Percentiles rank a stretch among this genome's conserved stretches.
Conservation (phyloP, 768 basidiomycete species). For the Suillus hirtellus region DNA sequence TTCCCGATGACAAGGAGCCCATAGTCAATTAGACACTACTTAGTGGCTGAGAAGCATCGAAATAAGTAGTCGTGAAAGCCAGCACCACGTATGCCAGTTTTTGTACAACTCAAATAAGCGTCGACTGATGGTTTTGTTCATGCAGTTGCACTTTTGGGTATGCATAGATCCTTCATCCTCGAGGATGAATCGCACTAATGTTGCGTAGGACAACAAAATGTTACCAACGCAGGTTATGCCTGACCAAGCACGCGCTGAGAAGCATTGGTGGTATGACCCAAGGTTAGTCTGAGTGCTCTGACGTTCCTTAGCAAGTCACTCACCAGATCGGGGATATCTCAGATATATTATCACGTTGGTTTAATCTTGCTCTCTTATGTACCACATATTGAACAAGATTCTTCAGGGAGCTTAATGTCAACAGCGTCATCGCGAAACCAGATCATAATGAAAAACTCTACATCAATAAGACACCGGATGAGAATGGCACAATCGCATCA, state of each 20-base stretch:
- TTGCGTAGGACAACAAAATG: slow-evolving; percentile 53
- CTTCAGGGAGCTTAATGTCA: slow-evolving; percentile 59
- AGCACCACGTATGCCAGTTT: slow-evolving; percentile 46
- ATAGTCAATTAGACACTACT: not conserved
- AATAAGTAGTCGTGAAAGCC: slow-evolving; percentile 47
- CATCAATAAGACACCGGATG: slow-evolving; percentile 13
- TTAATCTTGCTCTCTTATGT: slow-evolving; percentile 1
- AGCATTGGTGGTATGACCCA: slow-evolving; percentile 57
- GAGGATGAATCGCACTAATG: not conserved
- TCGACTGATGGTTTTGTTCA: slow-evolving; percentile 6
- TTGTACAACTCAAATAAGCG: not conserved
- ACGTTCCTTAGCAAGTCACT: not conserved
- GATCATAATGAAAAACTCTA: slow-evolving; percentile 50
- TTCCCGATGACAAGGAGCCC: not conserved
- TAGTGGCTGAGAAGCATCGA: slow-evolving; percentile 62
- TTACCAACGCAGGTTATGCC: slow-evolving; percentile 54
- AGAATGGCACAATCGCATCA: slow-evolving; percentile 13
- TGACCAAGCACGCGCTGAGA: slow-evolving; percentile 51
- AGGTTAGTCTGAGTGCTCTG: slow-evolving; percentile 27
- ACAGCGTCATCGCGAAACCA: slow-evolving; percentile 56
- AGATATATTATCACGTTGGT: slow-evolving; percentile 38
- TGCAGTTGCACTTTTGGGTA: slow-evolving; percentile 39
- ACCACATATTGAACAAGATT: slow-evolving; percentile 27
- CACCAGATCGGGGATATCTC: slow-evolving; percentile 2
- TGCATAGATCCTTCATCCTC: not conserved